phyloP scores from a whole-genome alignment of 306 rosid species.

The Rosa multiflora region DNA sequence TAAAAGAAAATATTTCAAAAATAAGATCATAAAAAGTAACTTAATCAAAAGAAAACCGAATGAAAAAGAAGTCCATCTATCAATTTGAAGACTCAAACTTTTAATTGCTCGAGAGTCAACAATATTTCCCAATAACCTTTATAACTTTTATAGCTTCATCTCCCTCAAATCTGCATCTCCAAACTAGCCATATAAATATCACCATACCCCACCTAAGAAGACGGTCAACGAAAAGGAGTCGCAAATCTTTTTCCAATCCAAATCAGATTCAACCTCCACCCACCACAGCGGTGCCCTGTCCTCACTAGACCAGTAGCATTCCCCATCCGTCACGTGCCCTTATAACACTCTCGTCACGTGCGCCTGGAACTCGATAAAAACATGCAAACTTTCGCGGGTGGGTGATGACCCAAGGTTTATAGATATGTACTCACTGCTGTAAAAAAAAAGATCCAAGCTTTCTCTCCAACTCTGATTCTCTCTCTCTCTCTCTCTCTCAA shows the following conservation, averaged over 20 bases:
- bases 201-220: background rate
- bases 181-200: no score
- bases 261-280: background rate
- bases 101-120: no score
- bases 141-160: no score
- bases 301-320: background rate
- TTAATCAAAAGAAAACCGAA: no score
- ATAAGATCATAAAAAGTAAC: no score
- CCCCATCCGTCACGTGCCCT: background rate
- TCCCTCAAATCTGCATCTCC: no score
- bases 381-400: slow-evolving; percentile 10
- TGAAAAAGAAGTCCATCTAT: no score
- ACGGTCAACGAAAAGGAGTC: background rate
- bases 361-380: background rate
- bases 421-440: background rate
- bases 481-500: background rate
- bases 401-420: background rate
- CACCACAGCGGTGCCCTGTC: background rate
- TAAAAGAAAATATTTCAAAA: no score
- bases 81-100: no score
- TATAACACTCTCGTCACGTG: background rate
- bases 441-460: slow-evolving; percentile 3
- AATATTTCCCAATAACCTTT: no score
- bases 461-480: background rate
- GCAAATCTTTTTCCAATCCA: background rate